These are phyloP conservation scores for Trichoderma simmonsii DNA, from an alignment of 2,329 filamentous ascomycete genomes.

Conservation along the genomic window DNA sequence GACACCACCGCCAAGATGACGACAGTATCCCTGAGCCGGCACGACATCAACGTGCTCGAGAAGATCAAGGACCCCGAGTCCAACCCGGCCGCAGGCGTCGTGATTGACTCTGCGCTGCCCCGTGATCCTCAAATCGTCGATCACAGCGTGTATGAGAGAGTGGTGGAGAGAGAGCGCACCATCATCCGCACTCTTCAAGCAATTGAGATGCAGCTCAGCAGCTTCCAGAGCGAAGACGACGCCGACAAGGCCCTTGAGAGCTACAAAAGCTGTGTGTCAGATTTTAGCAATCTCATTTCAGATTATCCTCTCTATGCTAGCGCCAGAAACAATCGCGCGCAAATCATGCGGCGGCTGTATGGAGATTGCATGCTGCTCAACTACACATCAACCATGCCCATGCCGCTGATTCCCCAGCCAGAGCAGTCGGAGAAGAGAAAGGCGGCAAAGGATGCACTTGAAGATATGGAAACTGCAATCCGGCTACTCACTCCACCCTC, in stretches of 20 bases:
- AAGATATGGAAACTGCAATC: conserved; percentile 58
- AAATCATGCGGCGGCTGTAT: conserved; percentile 60
- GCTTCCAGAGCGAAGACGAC: conserved; percentile 36
- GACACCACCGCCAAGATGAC: conserved; percentile 41
- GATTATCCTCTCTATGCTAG: conserved; percentile 65
- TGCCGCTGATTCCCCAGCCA: conserved; percentile 41
- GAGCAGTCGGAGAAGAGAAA: conserved; percentile 36
- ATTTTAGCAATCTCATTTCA: conserved; percentile 55
- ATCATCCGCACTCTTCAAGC: conserved; percentile 55
- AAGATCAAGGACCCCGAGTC: conserved; percentile 67
- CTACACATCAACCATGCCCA: conserved; percentile 35
- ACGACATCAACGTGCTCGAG: conserved; percentile 60
- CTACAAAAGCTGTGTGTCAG: conserved; percentile 47
- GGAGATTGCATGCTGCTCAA: conserved; percentile 57
- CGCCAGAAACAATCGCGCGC: conserved; percentile 71
- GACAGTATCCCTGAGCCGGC: conserved; percentile 48
- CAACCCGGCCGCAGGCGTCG: conserved; percentile 51
- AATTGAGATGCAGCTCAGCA: conserved; percentile 52
- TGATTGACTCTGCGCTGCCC: conserved; percentile 53
- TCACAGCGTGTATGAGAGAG: conserved; percentile 45
- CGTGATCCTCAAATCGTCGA: conserved; percentile 58
- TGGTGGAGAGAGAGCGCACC: conserved; percentile 50
- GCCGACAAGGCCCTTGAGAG: conserved; percentile 39
- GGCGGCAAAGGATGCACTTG: conserved; percentile 42
- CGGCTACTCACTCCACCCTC: conserved; percentile 53